Evolutionary conservation across 768 basidiomycete genomes (phyloP), one percentile per base, ranked within the genome.

Genomic region (Boletus edulis): DNA sequence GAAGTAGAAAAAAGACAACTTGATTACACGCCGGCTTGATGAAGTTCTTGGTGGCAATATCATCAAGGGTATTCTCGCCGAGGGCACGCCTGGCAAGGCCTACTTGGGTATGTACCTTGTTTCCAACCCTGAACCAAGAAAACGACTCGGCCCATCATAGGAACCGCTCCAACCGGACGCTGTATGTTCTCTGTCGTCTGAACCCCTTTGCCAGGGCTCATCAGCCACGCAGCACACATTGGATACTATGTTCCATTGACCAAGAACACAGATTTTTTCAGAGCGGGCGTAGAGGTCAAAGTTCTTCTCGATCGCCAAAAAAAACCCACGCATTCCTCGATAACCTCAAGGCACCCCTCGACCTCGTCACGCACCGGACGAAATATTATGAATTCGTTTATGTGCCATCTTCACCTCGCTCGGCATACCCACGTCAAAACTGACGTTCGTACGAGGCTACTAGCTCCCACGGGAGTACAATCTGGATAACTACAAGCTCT

Each of bases 191-290:
- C 29, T n/a, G 5, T 41, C 39, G 12, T 41, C 51, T 18, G 29
- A 29, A 24, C 9, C 13, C 12, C 4, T 15, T 40, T 32, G 2
- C 11, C 37, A 11, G 40, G 13, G 7, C 51, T 52, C 53, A 46
- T 47, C 54, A 50, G 20, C 27, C 22, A 12, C 39, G 41, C 64
- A 98, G 96, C 96, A 8, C 97, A 98, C 65, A 88, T 98, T 54
- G 97, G 92, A 7, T 99, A 99, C 79, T 96, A 97, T 69, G 96
- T 96, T 0, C 86, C 97, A 3, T 75, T 98, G 57, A 86, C 84
- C 22, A 99, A 99, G 78, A 91, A 98, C 54, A 92, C 94, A 10
- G 96, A 98, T 75, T 98, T 99, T 72, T 74, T 98, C 42, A 81
- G 84, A 40, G 96, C 95, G 1, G 95, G 86, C n/a, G 94, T 94